Conservation (phyloP, 1,284 basidiomycete genomes). For the Apiotrichum mycotoxinovorans region DNA sequence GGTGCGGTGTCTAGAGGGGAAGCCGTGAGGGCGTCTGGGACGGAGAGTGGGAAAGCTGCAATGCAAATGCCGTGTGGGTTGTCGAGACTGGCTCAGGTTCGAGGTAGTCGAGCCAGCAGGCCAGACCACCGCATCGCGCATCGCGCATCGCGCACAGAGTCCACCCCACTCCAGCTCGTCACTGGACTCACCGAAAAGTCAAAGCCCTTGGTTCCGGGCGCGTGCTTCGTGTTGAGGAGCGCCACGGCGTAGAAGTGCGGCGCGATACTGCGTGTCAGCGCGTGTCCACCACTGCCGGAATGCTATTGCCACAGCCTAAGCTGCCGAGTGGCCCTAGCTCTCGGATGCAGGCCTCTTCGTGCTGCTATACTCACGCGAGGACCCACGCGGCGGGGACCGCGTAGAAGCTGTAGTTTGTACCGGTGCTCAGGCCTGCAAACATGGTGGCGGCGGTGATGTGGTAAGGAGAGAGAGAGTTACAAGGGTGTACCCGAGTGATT, state of each 20-base stretch:
- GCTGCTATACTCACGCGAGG: slow-evolving; percentile 24
- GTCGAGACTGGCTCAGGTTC: too few relatives aligned
- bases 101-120: too few relatives aligned
- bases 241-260: slow-evolving; percentile 20
- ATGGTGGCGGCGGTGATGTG: slow-evolving; percentile 3
- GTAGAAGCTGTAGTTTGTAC: slow-evolving; percentile 28
- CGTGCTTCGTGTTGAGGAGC: slow-evolving; percentile 12
- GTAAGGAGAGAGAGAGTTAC: background rate
- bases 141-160: background rate
- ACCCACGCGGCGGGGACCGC: slow-evolving; percentile 32
- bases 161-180: background rate
- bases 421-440: slow-evolving; percentile 13
- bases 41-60: too few relatives aligned
- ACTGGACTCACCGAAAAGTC: slow-evolving; percentile 17
- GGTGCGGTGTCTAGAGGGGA: background rate
- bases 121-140: too few relatives aligned
- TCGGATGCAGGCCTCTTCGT: background rate
- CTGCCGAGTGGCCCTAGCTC: too few relatives aligned
- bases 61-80: too few relatives aligned
- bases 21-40: background rate
- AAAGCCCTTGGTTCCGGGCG: slow-evolving; percentile 11
- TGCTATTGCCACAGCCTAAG: too few relatives aligned
- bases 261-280: slow-evolving; percentile 12
- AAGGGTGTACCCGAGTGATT: background rate
- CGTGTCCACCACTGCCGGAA: background rate